phyloP scores from a whole-genome alignment of 805 yeast species.

The Saturnispora sekii region DNA sequence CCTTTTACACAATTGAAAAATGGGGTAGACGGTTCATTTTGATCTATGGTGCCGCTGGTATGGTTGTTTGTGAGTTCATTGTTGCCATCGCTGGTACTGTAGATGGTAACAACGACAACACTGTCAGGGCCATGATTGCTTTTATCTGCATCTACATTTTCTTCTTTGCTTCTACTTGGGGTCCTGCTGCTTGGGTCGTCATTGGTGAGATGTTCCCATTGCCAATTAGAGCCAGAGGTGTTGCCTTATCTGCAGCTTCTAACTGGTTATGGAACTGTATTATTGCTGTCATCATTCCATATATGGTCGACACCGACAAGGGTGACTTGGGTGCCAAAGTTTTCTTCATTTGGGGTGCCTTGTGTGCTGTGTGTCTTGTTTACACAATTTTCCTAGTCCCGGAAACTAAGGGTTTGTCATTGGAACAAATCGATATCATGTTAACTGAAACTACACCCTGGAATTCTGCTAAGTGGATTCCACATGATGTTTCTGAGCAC shows the following conservation, averaged over 20 bases:
- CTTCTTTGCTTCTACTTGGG: constrained; percentile 78
- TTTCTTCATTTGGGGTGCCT: constrained; percentile 64
- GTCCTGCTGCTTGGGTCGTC: constrained; percentile 69
- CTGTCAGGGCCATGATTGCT: constrained; percentile 28
- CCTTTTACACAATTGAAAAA: constrained; percentile 43
- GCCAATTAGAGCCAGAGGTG: constrained; percentile 64
- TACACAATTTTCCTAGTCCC: constrained; percentile 66
- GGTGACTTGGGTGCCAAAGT: constrained; percentile 56
- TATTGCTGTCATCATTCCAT: constrained; percentile 70
- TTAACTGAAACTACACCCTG: constrained; percentile 27
- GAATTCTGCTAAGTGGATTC: constrained; percentile 28
- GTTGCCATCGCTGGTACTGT: constrained; percentile 36
- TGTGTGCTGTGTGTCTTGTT: constrained; percentile 36
- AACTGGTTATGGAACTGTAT: constrained; percentile 75
- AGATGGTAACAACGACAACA: constrained; percentile 20
- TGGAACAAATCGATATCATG: constrained; percentile 66
- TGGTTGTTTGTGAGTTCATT: constrained; percentile 46
- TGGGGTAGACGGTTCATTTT: constrained; percentile 49
- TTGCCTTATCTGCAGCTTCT: constrained; percentile 61
- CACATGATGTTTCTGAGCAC: constrained; percentile 16
- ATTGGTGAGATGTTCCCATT: constrained; percentile 58
- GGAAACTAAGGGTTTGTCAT: constrained; percentile 72
- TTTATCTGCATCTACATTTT: constrained; percentile 56
- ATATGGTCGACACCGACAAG: constrained; percentile 53
- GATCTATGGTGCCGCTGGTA: constrained; percentile 40